Evolutionary conservation across 495 filamentous ascomycete species (phyloP).

Genomic region (Trichoderma orchidacearum): DNA sequence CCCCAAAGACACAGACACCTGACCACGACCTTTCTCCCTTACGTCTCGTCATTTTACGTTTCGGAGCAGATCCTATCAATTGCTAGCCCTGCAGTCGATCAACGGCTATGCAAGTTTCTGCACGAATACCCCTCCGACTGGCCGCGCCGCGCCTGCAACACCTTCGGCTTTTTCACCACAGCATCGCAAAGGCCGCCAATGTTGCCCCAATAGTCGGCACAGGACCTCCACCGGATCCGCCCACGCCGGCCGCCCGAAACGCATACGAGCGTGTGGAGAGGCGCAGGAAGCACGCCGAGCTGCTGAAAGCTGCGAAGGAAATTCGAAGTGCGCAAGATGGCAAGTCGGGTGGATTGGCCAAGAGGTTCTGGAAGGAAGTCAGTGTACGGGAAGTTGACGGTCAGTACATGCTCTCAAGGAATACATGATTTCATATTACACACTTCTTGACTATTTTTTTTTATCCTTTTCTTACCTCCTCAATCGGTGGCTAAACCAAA

Average conservation of each 20-base stretch:
- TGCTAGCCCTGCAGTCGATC: too few relatives aligned
- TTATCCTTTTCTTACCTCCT: neutral
- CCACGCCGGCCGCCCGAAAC: conserved; percentile 22
- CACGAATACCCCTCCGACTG: conserved; percentile 1
- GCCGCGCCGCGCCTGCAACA: conserved; percentile 1
- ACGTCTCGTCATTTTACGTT: too few relatives aligned
- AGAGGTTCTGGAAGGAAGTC: conserved; percentile 78
- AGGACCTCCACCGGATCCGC: conserved; percentile 73
- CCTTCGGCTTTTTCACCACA: conserved; percentile 24
- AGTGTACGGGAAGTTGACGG: conserved; percentile 44
- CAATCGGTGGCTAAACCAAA: neutral
- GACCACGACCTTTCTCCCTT: too few relatives aligned
- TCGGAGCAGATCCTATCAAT: too few relatives aligned
- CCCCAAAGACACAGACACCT: too few relatives aligned
- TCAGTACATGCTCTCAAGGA: conserved; percentile 8
- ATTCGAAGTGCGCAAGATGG: conserved; percentile 9
- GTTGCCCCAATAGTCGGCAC: conserved; percentile 58
- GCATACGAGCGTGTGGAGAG: conserved; percentile 29
- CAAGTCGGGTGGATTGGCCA: conserved; percentile 18
- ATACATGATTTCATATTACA: too few relatives aligned
- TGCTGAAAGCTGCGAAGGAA: conserved; percentile 33
- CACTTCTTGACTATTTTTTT: too few relatives aligned
- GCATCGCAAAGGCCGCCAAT: conserved; percentile 25
- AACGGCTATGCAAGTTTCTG: neutral
- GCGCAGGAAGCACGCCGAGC: conserved; percentile 40